Conservation (phyloP, 2,329 filamentous ascomycete species). For the Kalaharituber pfeilii region DNA sequence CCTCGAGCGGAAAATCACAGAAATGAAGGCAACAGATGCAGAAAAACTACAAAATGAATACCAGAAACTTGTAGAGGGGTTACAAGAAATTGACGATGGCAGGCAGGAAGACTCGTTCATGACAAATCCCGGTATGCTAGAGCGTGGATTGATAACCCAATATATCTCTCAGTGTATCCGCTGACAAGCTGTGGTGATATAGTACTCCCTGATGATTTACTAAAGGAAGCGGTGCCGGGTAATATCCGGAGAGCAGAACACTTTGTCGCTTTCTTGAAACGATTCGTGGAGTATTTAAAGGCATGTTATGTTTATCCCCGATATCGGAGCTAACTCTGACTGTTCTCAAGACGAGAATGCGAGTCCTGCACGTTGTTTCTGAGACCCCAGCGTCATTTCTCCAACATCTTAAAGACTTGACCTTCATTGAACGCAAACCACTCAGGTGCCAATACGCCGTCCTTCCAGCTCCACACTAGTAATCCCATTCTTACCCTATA, state of each 20-base stretch:
- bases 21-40: constrained; percentile 92
- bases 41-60: constrained; percentile 92
- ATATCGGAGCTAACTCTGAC: constrained; percentile 1
- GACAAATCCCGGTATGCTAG: constrained; percentile 51
- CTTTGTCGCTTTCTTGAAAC: constrained; percentile 83
- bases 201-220: constrained; percentile 76
- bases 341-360: constrained; percentile 74
- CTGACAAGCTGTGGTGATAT: not conserved
- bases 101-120: constrained; percentile 92
- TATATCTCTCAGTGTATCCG: not conserved
- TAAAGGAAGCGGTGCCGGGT: constrained; percentile 89
- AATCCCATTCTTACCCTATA: constrained; percentile 2
- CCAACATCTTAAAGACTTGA: constrained; percentile 80
- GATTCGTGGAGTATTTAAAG: constrained; percentile 95
- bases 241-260: constrained; percentile 94
- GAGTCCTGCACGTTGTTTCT: constrained; percentile 90
- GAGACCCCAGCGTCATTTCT: constrained; percentile 92
- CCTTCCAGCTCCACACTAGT: not conserved
- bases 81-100: constrained; percentile 74
- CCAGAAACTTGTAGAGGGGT: constrained; percentile 78
- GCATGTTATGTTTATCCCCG: constrained; percentile 23
- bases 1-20: constrained; percentile 71
- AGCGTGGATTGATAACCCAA: not conserved
- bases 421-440: constrained; percentile 94
- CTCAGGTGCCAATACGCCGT: constrained; percentile 36